These are phyloP conservation scores for Dysphania ambrosioides DNA, from an alignment of 148 eudicot genomes.

Conservation along the genomic window DNA sequence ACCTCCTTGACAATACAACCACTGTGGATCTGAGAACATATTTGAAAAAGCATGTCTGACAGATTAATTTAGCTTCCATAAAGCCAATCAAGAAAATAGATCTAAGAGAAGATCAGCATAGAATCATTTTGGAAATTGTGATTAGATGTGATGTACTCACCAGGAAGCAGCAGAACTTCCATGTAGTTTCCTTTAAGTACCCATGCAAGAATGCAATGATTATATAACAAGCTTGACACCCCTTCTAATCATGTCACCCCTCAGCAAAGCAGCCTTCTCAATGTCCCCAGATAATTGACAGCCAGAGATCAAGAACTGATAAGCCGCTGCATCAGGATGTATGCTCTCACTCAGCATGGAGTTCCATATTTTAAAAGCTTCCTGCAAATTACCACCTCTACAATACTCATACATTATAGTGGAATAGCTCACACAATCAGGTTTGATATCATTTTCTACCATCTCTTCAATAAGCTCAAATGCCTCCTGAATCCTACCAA, in stretches of 20 bases:
- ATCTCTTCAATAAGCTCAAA: slow-evolving; percentile 47
- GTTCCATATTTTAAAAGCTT: slow-evolving; percentile 68
- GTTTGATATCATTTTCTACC: slow-evolving; percentile 45
- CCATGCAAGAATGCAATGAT: slow-evolving; percentile 7
- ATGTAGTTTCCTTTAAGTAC: slow-evolving; percentile 10
- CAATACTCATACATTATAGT: slow-evolving; percentile 63
- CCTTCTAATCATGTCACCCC: slow-evolving; percentile 55
- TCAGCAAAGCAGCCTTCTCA: slow-evolving; percentile 53
- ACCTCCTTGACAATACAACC: no score
- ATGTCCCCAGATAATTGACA: slow-evolving; percentile 69
- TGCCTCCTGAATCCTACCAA: slow-evolving; percentile 66
- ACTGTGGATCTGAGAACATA: no score
- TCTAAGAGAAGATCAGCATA: background rate
- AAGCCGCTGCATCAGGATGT: slow-evolving; percentile 71
- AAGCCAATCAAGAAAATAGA: background rate
- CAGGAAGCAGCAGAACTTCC: background rate
- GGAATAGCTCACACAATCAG: slow-evolving; percentile 86
- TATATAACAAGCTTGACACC: slow-evolving; percentile 47
- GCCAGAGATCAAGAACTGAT: slow-evolving; percentile 59
- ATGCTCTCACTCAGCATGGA: slow-evolving; percentile 58
- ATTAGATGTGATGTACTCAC: slow-evolving; percentile 11
- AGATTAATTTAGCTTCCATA: background rate
- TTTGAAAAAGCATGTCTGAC: no score
- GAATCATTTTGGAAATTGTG: background rate
- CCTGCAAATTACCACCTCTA: slow-evolving; percentile 47